A percentile compares a stretch with the other conserved stretches of the same genome.
Evolutionary conservation across 2,329 filamentous ascomycete species (phyloP).

Genomic region (Stromatinia cepivora): DNA sequence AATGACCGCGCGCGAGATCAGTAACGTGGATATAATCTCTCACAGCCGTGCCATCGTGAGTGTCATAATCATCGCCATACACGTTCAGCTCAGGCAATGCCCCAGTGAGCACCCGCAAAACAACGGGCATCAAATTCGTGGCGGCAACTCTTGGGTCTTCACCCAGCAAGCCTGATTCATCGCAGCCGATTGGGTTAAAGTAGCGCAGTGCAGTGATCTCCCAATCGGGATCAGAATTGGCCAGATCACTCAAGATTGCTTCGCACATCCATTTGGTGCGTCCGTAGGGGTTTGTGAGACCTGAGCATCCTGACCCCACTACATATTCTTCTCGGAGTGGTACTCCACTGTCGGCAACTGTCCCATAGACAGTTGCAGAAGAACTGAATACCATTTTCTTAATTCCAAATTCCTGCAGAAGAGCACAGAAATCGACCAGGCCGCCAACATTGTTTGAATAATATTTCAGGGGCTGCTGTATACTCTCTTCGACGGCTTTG

Average conservation of each 20-base stretch:
- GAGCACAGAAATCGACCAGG: slow-evolving; percentile 57
- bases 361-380: slow-evolving; percentile 66
- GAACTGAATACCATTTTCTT: slow-evolving; percentile 68
- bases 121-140: slow-evolving; percentile 64
- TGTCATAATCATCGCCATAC: slow-evolving; percentile 66
- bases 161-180: slow-evolving; percentile 61
- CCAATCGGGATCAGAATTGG: slow-evolving; percentile 60
- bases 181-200: slow-evolving; percentile 68
- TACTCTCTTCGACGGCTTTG: slow-evolving; percentile 57
- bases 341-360: slow-evolving; percentile 50
- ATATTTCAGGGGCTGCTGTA: slow-evolving; percentile 60
- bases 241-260: slow-evolving; percentile 63
- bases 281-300: slow-evolving; percentile 65
- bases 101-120: slow-evolving; percentile 61
- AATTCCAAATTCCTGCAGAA: slow-evolving; percentile 59
- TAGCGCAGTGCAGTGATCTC: slow-evolving; percentile 64
- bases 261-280: slow-evolving; percentile 69
- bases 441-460: slow-evolving; percentile 69
- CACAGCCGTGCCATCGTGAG: slow-evolving; percentile 63
- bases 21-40: slow-evolving; percentile 69
- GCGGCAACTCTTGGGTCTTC: slow-evolving; percentile 63
- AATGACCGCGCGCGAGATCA: slow-evolving; percentile 63
- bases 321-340: slow-evolving; percentile 56
- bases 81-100: slow-evolving; percentile 55
- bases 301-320: slow-evolving; percentile 51